These are phyloP conservation scores for Tricholoma sp. DNA, from an alignment of 768 basidiomycete genomes.

Conservation along the genomic window DNA sequence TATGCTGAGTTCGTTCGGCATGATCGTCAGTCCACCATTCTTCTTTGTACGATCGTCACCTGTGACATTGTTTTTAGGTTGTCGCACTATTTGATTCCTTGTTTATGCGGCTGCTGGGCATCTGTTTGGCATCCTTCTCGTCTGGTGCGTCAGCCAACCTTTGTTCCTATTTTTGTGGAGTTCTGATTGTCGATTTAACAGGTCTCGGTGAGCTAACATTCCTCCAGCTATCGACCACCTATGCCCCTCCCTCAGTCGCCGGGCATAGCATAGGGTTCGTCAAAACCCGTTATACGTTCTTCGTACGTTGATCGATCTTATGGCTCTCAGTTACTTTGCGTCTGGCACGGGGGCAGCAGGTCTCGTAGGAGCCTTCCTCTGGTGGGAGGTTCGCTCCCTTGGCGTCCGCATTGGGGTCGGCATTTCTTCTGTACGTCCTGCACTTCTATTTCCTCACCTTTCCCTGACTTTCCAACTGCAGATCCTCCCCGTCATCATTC, in stretches of 20 bases:
- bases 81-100: conserved; percentile 70
- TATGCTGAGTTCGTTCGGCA: conserved; percentile 70
- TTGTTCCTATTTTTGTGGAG: background rate
- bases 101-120: conserved; percentile 70
- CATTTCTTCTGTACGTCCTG: conserved; percentile 62
- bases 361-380: conserved; percentile 84
- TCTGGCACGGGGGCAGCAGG: conserved; percentile 95
- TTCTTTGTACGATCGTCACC: background rate
- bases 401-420: conserved; percentile 85
- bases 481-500: conserved; percentile 81
- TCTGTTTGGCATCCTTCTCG: conserved; percentile 77
- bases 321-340: conserved; percentile 71
- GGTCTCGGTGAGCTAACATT: conserved; percentile 94
- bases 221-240: conserved; percentile 87
- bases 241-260: conserved; percentile 58
- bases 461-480: conserved; percentile 22
- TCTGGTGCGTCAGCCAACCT: conserved; percentile 46
- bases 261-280: conserved; percentile 79
- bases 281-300: background rate
- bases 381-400: conserved; percentile 88
- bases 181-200: conserved; percentile 19
- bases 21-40: conserved; percentile 59
- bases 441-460: background rate
- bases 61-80: conserved; percentile 40
- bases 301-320: background rate